Evolutionary conservation across 495 filamentous ascomycete species (phyloP).

Genomic region (Penicillium parvum): DNA sequence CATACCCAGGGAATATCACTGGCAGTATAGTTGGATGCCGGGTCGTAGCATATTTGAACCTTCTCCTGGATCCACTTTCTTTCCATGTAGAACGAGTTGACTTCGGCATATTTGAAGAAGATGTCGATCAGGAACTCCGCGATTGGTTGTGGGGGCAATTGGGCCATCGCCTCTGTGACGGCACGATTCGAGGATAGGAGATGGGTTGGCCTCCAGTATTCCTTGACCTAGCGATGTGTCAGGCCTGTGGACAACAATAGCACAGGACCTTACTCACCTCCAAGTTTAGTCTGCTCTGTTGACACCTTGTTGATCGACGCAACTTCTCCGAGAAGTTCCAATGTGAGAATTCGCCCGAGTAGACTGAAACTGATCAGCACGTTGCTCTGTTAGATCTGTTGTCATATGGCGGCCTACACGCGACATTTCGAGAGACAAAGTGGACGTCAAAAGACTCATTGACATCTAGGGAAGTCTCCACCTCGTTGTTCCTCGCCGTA

Average conservation of each 20-base stretch:
- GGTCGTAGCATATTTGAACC: slow-evolving; percentile 35
- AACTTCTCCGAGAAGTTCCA: slow-evolving; percentile 46
- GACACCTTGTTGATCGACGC: slow-evolving; percentile 35
- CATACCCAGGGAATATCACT: slow-evolving; percentile 41
- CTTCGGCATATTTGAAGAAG: slow-evolving; percentile 46
- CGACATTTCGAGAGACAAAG: slow-evolving; percentile 38
- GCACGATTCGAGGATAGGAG: slow-evolving; percentile 36
- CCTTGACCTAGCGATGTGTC: slow-evolving; percentile 28
- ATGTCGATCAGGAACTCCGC: slow-evolving; percentile 42
- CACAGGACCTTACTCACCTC: slow-evolving; percentile 23
- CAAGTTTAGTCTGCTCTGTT: slow-evolving; percentile 24
- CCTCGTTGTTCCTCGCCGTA: neutral
- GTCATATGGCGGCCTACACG: slow-evolving; percentile 29
- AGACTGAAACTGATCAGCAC: slow-evolving; percentile 23
- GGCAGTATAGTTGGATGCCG: slow-evolving; percentile 26
- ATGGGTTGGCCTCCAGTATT: slow-evolving; percentile 44
- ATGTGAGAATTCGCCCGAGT: slow-evolving; percentile 47
- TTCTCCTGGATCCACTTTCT: slow-evolving; percentile 40
- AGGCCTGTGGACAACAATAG: neutral
- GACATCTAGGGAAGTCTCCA: slow-evolving; percentile 7
- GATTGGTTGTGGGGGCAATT: slow-evolving; percentile 42
- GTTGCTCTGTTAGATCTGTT: too few species aligned
- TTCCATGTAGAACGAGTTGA: slow-evolving; percentile 45
- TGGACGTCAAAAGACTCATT: slow-evolving; percentile 35
- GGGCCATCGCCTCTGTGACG: slow-evolving; percentile 31